Evolutionary conservation across 1,284 basidiomycete genomes (phyloP).

Genomic region (Phylloboletellus chloephorus): DNA sequence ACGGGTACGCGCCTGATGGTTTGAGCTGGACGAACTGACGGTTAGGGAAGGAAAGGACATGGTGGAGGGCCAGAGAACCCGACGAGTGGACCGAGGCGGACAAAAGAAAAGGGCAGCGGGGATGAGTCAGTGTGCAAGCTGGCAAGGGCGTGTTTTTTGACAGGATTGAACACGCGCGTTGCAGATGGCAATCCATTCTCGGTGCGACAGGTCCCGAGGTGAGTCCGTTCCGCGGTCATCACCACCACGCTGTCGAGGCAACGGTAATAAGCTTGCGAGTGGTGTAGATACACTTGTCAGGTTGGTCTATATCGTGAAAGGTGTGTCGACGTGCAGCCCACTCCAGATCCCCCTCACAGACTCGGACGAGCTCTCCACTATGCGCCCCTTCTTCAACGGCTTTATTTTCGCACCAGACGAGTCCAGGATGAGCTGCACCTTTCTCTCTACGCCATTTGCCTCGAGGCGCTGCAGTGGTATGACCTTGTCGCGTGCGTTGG

Average conservation of each 20-base stretch:
- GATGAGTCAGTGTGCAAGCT: slow-evolving; percentile 21
- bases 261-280: not conserved
- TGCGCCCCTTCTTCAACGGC: slow-evolving; percentile 60
- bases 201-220: not conserved
- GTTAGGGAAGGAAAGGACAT: slow-evolving; percentile 12
- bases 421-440: slow-evolving; percentile 77
- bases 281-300: slow-evolving; percentile 4
- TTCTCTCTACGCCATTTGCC: slow-evolving; percentile 64
- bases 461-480: slow-evolving; percentile 67
- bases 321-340: slow-evolving; percentile 66
- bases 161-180: slow-evolving; percentile 3
- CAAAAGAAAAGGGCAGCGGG: not conserved
- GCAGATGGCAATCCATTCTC: not conserved
- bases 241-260: not conserved
- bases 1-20: not conserved
- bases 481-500: slow-evolving; percentile 78
- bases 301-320: slow-evolving; percentile 23
- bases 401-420: slow-evolving; percentile 81
- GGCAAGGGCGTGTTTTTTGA: slow-evolving; percentile 33
- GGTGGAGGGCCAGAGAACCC: slow-evolving; percentile 10
- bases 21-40: slow-evolving; percentile 4
- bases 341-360: slow-evolving; percentile 83
- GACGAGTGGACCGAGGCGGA: not conserved
- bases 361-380: slow-evolving; percentile 73
- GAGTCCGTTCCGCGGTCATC: not conserved